Conservation (phyloP, 1,139 yeast genomes). For the Nakaseomyces uthaithaninus region DNA sequence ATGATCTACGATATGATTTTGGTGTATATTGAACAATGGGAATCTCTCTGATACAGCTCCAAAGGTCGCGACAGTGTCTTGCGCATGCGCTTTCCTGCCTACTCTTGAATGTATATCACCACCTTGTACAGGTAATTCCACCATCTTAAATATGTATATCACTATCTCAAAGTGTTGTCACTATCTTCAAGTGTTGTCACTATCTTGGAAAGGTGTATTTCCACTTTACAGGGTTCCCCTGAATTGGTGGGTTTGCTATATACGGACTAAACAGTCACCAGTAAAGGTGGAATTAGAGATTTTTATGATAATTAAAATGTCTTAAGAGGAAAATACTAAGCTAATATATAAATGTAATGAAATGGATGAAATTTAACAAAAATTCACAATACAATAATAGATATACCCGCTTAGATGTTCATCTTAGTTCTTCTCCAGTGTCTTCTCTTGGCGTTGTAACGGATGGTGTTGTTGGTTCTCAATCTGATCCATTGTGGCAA, state of each 20-base stretch:
- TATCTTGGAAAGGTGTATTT: no score
- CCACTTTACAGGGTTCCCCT: no score
- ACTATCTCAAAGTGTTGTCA: no score
- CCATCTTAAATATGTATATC: no score
- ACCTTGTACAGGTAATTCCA: no score
- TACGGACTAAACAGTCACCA: no score
- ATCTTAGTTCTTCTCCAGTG: constrained; percentile 99
- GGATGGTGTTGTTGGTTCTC: constrained; percentile 95
- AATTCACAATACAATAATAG: not conserved
- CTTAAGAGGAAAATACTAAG: constrained; percentile 6
- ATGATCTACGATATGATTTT: constrained; percentile 29
- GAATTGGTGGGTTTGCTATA: no score
- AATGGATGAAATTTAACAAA: not conserved
- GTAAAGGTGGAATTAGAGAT: not conserved
- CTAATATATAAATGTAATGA: constrained; percentile 2
- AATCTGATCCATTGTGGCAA: constrained; percentile 99
- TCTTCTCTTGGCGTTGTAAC: constrained; percentile 99
- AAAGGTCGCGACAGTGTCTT: no score
- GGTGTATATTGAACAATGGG: constrained; percentile 24
- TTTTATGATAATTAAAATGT: not conserved
- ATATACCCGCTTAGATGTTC: constrained; percentile 77
- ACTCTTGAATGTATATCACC: no score
- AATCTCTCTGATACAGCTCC: constrained; percentile 25
- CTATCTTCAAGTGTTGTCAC: no score
- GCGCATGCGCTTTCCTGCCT: no score